Conservation (phyloP, 805 yeast genomes). For the Kluyveromyces starmeri region DNA sequence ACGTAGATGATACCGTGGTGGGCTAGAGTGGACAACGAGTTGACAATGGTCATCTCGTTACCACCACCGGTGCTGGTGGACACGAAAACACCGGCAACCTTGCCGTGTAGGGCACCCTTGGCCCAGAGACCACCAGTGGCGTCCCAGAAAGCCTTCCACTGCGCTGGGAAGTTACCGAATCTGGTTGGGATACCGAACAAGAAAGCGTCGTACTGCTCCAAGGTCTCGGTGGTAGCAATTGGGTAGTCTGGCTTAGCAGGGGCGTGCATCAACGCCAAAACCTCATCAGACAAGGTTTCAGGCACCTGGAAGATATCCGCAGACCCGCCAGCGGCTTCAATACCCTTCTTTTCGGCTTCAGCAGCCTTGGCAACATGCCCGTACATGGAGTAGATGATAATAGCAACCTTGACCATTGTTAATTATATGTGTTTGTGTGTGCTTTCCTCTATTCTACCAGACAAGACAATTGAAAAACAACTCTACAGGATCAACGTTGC, state of each 20-base stretch:
- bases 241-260: slow-evolving; percentile 58
- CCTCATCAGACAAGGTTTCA: slow-evolving; percentile 61
- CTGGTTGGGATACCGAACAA: slow-evolving; percentile 83
- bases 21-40: slow-evolving; percentile 52
- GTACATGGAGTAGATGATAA: slow-evolving; percentile 72
- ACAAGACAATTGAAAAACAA: too few relatives aligned
- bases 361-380: slow-evolving; percentile 71
- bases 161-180: slow-evolving; percentile 74
- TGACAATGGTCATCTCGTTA: slow-evolving; percentile 63
- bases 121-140: slow-evolving; percentile 78
- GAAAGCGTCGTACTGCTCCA: slow-evolving; percentile 66
- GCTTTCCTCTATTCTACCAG: too few relatives aligned
- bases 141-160: slow-evolving; percentile 70
- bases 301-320: slow-evolving; percentile 74
- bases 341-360: slow-evolving; percentile 57
- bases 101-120: slow-evolving; percentile 59
- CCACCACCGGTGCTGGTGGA: slow-evolving; percentile 82
- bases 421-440: not conserved
- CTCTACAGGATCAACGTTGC: too few relatives aligned
- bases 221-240: slow-evolving; percentile 49
- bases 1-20: slow-evolving; percentile 79
- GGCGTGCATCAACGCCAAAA: slow-evolving; percentile 53
- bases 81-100: slow-evolving; percentile 64
- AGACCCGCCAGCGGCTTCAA: slow-evolving; percentile 56
- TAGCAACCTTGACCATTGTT: slow-evolving; percentile 46